Evolutionary conservation across 2,329 filamentous ascomycete genomes (phyloP).

Genomic region (Coleophoma eucalyptorum): DNA sequence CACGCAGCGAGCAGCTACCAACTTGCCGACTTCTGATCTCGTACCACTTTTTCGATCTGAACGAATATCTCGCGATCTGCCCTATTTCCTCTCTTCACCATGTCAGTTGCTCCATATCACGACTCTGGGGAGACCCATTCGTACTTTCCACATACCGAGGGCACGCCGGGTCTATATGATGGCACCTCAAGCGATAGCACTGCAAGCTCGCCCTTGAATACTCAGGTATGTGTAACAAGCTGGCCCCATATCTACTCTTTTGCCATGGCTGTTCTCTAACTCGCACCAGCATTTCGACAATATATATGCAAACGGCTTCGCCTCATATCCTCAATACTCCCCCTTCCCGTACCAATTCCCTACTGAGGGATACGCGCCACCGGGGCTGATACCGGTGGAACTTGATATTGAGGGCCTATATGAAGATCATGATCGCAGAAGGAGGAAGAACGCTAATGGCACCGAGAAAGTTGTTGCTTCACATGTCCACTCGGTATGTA

Average conservation of each 20-base stretch:
- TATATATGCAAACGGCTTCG: conserved; percentile 19
- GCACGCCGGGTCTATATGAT: conserved; percentile 21
- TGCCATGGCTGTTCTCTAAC: background rate
- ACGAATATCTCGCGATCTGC: no score
- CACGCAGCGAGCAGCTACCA: no score
- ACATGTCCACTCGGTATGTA: conserved; percentile 27
- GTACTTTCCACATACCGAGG: conserved; percentile 18
- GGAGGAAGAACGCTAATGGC: conserved; percentile 19
- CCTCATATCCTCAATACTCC: conserved; percentile 17
- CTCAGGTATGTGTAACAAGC: conserved; percentile 16
- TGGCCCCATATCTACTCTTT: no score
- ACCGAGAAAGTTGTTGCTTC: conserved; percentile 25
- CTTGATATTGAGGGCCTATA: conserved; percentile 28
- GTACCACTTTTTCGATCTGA: no score
- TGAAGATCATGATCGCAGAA: conserved; percentile 27
- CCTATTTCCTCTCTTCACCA: conserved; percentile 4
- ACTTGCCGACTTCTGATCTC: no score
- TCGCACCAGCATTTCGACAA: conserved; percentile 18
- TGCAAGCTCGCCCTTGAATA: conserved; percentile 25
- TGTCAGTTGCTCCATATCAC: conserved; percentile 20
- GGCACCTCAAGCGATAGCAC: conserved; percentile 27
- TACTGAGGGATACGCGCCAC: conserved; percentile 16
- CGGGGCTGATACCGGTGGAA: conserved; percentile 26
- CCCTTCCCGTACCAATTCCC: conserved; percentile 24
- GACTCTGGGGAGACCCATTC: conserved; percentile 15